Conservation (phyloP, 2,329 filamentous ascomycete species). For the Xylariaceae sp. region DNA sequence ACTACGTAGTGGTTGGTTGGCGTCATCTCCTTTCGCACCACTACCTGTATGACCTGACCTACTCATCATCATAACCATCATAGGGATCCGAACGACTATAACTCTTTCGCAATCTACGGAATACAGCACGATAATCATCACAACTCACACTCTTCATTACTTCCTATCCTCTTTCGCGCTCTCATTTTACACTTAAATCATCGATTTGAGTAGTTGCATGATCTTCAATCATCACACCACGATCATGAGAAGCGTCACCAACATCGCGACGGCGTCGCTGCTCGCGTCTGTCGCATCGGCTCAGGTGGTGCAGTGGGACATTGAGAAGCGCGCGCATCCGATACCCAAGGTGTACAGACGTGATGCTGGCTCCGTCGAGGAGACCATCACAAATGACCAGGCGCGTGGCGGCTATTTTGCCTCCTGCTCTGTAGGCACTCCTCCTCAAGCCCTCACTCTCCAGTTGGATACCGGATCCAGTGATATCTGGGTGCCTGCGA, state of each 20-base stretch:
- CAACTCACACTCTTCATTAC: neutral
- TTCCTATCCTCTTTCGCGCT: neutral
- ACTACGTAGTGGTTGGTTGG: neutral
- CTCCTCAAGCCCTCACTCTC: constrained; percentile 50
- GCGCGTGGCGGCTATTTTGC: constrained; percentile 51
- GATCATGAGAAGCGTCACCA: constrained; percentile 26
- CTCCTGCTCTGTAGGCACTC: constrained; percentile 52
- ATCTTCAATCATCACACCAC: neutral
- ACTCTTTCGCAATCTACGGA: neutral
- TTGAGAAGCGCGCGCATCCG: constrained; percentile 35
- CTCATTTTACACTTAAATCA: neutral
- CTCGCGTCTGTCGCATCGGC: constrained; percentile 28
- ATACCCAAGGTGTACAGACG: constrained; percentile 35
- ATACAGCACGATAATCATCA: neutral
- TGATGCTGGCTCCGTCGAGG: constrained; percentile 36
- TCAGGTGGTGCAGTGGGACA: constrained; percentile 45
- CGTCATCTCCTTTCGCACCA: neutral
- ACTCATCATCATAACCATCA: neutral
- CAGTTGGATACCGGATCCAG: constrained; percentile 62
- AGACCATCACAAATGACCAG: constrained; percentile 42
- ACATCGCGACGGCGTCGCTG: constrained; percentile 27
- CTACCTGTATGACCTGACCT: no score
- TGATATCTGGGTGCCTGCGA: constrained; percentile 56
- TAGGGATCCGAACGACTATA: neutral
- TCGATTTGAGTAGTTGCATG: neutral